Evolutionary conservation across 768 basidiomycete species (phyloP), one percentile per base, ranked within the genome.

Genomic region (Lactifluus piperatus): DNA sequence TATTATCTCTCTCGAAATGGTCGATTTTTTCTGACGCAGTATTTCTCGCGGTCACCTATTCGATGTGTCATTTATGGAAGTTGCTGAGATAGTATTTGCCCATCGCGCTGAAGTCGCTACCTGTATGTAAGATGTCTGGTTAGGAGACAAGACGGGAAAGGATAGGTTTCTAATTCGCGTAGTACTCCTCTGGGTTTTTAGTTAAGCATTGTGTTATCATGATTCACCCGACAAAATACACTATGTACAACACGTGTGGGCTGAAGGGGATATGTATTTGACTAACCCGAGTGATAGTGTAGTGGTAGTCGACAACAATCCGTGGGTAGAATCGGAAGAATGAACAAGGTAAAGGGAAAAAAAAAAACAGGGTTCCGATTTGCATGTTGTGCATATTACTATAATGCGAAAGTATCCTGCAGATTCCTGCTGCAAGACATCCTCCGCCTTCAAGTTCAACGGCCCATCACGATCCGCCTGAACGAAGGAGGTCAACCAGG

Each of bases 341-440:
- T 20, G 16, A 39, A 39, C 8, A 36, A 7, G 16, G 36, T 37
- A 39, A 18, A 39, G 5, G 37, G n/a, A 18, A 5, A 10, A n/a
- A 5, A 7, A 39, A n/a, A 18, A 13, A 3, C 8, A 34, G 10
- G 10, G 16, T 10, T 39, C 37, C 4, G 7, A 18, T 16, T 16
- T 39, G 37, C 14, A 18, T 39, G 34, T 6, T 5, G 4, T 36
- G 11, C 34, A 34, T 18, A 37, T 37, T 11, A 32, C 11, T 32
- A 2, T 56, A 29, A 61, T 46, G 44, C 50, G 22, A 61, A 61
- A 20, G 51, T 56, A 41, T 56, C 54, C 29, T 51, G 50, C 4
- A 20, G 51, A 51, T 32, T 56, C 54, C 29, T 51, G 50, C 4
- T 56, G 60, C n/a, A 56, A 34, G 43, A 56, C 56, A 41, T 61